Conservation (phyloP, 1,139 yeast species). For the Geotrichum reessii region DNA sequence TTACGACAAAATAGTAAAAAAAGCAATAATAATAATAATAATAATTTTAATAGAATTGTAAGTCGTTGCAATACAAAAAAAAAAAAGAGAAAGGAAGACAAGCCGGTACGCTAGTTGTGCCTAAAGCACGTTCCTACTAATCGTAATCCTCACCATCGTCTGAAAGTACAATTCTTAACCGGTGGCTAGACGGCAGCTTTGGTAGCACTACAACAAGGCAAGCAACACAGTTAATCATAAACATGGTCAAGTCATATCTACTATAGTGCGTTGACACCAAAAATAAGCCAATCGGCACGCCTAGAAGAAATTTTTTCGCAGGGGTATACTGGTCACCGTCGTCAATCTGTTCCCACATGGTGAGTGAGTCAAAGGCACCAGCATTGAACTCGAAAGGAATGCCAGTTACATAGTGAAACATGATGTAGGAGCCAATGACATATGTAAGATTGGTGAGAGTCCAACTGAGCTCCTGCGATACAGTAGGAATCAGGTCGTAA, state of each 20-base stretch:
- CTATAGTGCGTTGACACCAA: conserved; percentile 87
- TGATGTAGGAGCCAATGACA: conserved; percentile 84
- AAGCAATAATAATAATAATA: background rate
- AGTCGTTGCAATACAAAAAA: background rate
- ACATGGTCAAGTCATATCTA: conserved; percentile 72
- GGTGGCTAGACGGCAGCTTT: conserved; percentile 59
- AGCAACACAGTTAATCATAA: conserved; percentile 70
- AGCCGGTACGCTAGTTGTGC: background rate
- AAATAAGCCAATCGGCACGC: conserved; percentile 85
- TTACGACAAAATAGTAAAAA: background rate
- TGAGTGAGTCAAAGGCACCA: conserved; percentile 91
- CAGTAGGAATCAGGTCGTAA: conserved; percentile 70
- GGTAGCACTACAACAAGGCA: conserved; percentile 84
- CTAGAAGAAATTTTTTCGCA: conserved; percentile 82
- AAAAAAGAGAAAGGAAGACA: too few species aligned
- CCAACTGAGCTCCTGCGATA: conserved; percentile 78
- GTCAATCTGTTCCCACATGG: conserved; percentile 99
- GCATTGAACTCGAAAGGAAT: conserved; percentile 95
- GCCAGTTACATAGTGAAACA: conserved; percentile 96
- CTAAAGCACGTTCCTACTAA: background rate
- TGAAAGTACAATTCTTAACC: conserved; percentile 36
- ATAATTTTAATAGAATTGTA: background rate
- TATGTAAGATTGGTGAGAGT: conserved; percentile 86
- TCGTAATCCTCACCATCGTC: conserved; percentile 19
- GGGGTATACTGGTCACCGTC: conserved; percentile 97